Conservation (phyloP, 169 alveolate species). For the Plasmodium vivax region DNA sequence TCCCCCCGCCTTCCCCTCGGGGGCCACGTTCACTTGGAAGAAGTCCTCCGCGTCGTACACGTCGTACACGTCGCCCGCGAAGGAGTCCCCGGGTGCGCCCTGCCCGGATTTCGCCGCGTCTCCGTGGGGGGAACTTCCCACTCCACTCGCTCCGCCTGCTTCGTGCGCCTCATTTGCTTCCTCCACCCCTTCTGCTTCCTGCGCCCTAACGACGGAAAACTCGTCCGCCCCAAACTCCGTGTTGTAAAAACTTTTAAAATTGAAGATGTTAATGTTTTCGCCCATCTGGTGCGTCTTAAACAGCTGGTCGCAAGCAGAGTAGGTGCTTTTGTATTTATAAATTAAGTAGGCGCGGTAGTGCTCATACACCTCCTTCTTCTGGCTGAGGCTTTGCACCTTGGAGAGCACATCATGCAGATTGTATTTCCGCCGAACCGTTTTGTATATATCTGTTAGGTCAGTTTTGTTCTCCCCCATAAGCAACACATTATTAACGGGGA, state of each 20-base stretch:
- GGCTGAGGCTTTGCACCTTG: conserved; percentile 44
- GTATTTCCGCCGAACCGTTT: conserved; percentile 63
- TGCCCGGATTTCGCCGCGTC: not conserved
- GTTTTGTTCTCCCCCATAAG: not conserved
- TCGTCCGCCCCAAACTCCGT: conserved; percentile 35
- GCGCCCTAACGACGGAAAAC: not conserved
- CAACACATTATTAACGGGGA: conserved; percentile 52
- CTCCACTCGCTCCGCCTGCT: not conserved
- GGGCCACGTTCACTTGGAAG: not conserved
- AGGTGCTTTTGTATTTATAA: conserved; percentile 48
- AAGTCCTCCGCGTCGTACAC: not conserved
- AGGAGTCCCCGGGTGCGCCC: conserved; percentile 3
- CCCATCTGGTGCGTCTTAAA: conserved; percentile 59
- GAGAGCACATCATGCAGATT: conserved; percentile 49
- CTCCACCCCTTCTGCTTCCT: not conserved
- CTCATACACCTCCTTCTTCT: conserved; percentile 51
- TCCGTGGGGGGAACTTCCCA: not conserved
- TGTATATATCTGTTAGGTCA: conserved; percentile 37
- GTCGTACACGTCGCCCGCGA: conserved; percentile 2
- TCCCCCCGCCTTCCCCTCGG: not conserved
- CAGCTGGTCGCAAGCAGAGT: conserved; percentile 24
- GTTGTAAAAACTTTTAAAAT: conserved; percentile 50
- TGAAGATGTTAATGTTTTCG: conserved; percentile 27
- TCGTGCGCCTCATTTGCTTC: too few relatives aligned
- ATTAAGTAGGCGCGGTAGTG: conserved; percentile 55